Evolutionary conservation across 352 stramenopile species (phyloP).

Genomic region (Globisporangium rhizosaccharum): DNA sequence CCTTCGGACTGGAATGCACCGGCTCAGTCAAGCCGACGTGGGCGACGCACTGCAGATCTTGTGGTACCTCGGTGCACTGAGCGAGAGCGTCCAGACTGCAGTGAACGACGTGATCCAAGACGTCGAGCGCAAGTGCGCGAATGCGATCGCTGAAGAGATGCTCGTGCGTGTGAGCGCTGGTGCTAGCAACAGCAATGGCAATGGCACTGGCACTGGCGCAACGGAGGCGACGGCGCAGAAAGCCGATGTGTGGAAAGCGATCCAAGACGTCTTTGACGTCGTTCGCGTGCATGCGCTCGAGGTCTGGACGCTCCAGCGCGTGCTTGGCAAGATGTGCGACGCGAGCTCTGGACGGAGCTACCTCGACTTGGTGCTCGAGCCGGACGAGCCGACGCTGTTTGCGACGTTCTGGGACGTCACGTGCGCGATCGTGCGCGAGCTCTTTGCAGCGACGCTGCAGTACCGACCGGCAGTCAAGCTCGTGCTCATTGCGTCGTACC

Average conservation of each 20-base stretch:
- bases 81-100: conserved; percentile 56
- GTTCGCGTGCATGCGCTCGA: conserved; percentile 64
- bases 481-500: conserved; percentile 71
- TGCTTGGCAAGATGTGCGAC: conserved; percentile 76
- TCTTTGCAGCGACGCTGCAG: conserved; percentile 53
- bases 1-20: conserved; percentile 45
- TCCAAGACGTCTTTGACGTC: conserved; percentile 73
- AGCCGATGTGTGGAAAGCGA: conserved; percentile 72
- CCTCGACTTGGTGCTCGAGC: conserved; percentile 62
- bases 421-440: conserved; percentile 66
- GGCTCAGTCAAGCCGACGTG: conserved; percentile 60
- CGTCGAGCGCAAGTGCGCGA: conserved; percentile 58
- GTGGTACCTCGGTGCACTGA: conserved; percentile 63
- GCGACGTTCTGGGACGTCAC: conserved; percentile 84
- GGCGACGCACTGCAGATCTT: conserved; percentile 76
- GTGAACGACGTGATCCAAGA: conserved; percentile 85
- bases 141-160: conserved; percentile 57
- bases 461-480: conserved; percentile 61
- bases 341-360: conserved; percentile 39
- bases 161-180: conserved; percentile 29
- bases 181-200: conserved; percentile 14
- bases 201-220: conserved; percentile 14
- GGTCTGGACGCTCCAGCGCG: conserved; percentile 85
- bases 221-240: conserved; percentile 42
- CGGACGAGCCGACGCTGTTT: conserved; percentile 76